Evolutionary conservation across 441 rosid species (phyloP), one percentile per base, ranked within the genome.

Genomic region (Arabidopsis hybrid): DNA sequence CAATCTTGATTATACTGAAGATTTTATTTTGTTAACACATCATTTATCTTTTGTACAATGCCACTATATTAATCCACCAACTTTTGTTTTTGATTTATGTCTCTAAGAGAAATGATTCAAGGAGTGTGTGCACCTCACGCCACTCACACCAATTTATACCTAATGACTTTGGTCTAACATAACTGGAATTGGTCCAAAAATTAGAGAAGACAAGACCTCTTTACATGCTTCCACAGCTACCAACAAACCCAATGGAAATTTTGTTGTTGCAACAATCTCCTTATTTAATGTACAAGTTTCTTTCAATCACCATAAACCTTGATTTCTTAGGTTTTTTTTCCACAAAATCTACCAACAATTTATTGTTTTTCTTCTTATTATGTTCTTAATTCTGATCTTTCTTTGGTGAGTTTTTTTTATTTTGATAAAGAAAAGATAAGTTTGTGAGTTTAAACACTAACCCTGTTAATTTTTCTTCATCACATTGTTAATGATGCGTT

Each of bases 51-150:
- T 32, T 55, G 42, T 45, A 64, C 49, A 67, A 49, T 35, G 50
- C 45, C 65, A 64, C 3, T 36, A 45, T 35, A 21, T n/a, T 64
- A 21, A 21, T 21, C 8, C 9, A 14, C 46, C 13, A 61, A 12
- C 8, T 52, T 53, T 63, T 55, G 34, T 55, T 42, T 60, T 51
- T 17, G 40, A 40, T 62, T 7, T 62, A 16, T 50, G 31, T 14
- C 16, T 50, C 9, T 34, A 34, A 42, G 9, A 42, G 6, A 21
- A 32, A 16, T 32, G 17, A 35, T 68, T 14, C 4, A 16, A 13
- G 36, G 21, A n/a, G 60, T 53, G 62, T 53, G 60, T 17, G 45
- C 36, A 50, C 58, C 69, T 12, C 58, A 65, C 5, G 46, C 18
- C 47, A 50, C 14, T 36, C n/a, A 21, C 50, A 40, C 49, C 10